Evolutionary conservation across 192 early-diverging fungal species (phyloP).

Genomic region (Mortierella hygrophila): DNA sequence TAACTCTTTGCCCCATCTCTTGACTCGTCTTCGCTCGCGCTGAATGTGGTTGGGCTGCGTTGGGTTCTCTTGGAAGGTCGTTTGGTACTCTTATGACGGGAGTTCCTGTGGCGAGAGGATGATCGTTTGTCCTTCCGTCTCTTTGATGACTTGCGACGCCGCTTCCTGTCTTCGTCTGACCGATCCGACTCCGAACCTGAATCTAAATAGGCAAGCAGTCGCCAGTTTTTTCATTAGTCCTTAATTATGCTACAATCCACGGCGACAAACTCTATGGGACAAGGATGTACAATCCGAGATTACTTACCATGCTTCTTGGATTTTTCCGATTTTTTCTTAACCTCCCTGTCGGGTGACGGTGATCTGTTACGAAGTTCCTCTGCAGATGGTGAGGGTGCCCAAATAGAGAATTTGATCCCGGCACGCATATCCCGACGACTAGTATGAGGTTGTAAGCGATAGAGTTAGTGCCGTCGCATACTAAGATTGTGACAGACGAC

Average conservation of each 20-base stretch:
- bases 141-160: constrained; percentile 33
- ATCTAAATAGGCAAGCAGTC: constrained; percentile 23
- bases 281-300: not conserved
- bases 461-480: not conserved
- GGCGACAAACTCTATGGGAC: no score
- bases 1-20: not conserved
- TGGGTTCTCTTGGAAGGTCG: constrained; percentile 20
- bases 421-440: constrained; percentile 58
- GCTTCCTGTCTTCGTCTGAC: constrained; percentile 23
- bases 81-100: constrained; percentile 20
- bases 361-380: constrained; percentile 61
- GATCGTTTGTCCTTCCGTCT: constrained; percentile 39
- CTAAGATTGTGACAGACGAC: not conserved
- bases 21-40: constrained; percentile 35
- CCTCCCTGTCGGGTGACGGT: constrained; percentile 37
- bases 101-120: constrained; percentile 33
- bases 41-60: constrained; percentile 13
- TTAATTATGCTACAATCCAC: not conserved
- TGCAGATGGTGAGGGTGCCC: constrained; percentile 68
- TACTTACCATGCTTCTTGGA: constrained; percentile 31
- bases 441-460: constrained; percentile 3
- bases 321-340: constrained; percentile 36
- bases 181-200: constrained; percentile 40
- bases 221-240: constrained; percentile 7
- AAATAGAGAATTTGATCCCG: constrained; percentile 61